phyloP scores from a whole-genome alignment of 225 moss, liverwort and hornwort genomes.

The Pseudisothecium myosuroides region DNA sequence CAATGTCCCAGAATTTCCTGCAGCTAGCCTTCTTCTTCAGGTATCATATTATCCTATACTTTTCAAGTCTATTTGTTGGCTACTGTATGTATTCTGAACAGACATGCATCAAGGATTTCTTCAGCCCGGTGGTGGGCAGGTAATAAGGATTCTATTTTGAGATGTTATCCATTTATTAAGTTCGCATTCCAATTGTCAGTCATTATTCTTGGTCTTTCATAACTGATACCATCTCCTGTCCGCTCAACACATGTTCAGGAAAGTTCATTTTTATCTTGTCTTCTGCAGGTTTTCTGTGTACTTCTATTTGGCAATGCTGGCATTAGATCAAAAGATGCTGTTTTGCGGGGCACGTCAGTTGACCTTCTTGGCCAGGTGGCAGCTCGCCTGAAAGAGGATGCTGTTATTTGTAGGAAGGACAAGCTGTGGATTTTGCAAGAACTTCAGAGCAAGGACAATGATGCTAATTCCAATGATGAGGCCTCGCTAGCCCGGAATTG shows the following conservation, averaged over 20 bases:
- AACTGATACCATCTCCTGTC: neutral
- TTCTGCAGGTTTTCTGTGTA: constrained; percentile 71
- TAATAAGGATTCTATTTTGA: neutral
- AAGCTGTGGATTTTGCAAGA: constrained; percentile 86
- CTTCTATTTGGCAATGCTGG: constrained; percentile 78
- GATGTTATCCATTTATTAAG: neutral
- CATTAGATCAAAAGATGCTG: constrained; percentile 75
- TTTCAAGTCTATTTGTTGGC: neutral
- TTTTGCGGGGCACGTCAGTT: constrained; percentile 64
- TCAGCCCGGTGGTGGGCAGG: neutral
- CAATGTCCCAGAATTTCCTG: constrained; percentile 91
- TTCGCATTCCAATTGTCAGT: neutral
- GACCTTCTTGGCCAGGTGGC: constrained; percentile 93
- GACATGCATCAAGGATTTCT: neutral
- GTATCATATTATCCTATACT: constrained; percentile 1
- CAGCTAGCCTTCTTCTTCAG: constrained; percentile 89
- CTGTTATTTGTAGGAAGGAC: constrained; percentile 59
- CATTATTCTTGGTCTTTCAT: neutral
- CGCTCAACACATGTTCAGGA: neutral
- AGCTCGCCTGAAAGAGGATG: constrained; percentile 89
- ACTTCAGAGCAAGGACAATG: constrained; percentile 26
- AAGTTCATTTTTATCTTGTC: neutral
- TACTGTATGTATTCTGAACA: neutral
- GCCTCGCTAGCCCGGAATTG: constrained; percentile 34
- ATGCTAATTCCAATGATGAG: constrained; percentile 22